Conservation (phyloP, 1,284 basidiomycete genomes). For the Ustilago lituana region DNA sequence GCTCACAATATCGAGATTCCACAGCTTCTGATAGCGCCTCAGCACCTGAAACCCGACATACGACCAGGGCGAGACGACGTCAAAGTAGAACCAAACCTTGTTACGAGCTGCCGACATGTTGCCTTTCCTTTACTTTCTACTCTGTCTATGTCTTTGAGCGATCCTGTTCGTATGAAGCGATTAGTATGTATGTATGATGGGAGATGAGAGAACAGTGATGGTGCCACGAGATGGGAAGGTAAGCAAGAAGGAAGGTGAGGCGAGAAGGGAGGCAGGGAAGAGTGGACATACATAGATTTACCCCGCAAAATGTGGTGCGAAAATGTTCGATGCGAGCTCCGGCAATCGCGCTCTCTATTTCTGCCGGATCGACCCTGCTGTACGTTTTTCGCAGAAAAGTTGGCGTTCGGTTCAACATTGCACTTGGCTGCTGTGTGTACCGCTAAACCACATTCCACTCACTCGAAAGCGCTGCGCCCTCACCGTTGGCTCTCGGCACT, state of each 20-base stretch:
- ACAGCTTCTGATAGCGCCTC: conserved; percentile 48
- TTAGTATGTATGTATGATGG: not conserved
- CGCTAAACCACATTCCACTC: no score
- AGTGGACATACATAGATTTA: conserved; percentile 4
- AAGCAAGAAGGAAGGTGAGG: not conserved
- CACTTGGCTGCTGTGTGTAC: no score
- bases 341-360: no score
- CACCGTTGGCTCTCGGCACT: not conserved
- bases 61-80: conserved; percentile 64
- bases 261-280: not conserved
- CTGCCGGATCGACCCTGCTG: no score
- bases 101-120: conserved; percentile 32
- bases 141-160: no score
- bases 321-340: no score
- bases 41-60: conserved; percentile 57
- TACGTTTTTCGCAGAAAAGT: no score
- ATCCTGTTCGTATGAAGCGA: no score
- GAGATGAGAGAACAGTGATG: not conserved
- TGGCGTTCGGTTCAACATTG: no score
- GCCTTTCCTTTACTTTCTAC: no score
- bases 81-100: conserved; percentile 57
- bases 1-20: conserved; percentile 53
- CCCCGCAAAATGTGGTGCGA: conserved; percentile 22
- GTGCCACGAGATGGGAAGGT: not conserved
- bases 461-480: no score